Evolutionary conservation across 176 grass and related monocot genomes (phyloP), one percentile per base, ranked within the genome.

Genomic region (Canna indica): DNA sequence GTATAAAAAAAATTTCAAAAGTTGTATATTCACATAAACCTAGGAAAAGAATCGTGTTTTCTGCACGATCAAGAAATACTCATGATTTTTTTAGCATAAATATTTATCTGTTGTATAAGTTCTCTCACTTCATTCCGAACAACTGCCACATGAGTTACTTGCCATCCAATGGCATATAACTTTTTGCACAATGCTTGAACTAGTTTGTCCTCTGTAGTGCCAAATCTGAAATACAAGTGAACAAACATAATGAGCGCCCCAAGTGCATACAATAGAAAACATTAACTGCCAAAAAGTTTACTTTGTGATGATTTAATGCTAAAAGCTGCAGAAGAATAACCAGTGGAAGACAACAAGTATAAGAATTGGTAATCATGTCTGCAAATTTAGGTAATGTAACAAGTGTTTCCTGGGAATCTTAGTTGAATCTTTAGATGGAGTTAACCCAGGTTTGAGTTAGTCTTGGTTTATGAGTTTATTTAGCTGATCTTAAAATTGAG

Each of bases 121-220:
- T 80, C 36, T 64, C 78, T 81, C 87, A 99, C 94, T 80, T 99
- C 89, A 12, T 90, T 99, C 61, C 29, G 80, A 79, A 93, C 86
- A 80, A 93, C 80, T 18, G 74, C 78, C 35, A 90, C 60, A 75
- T 81, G 94, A 67, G 89, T 83, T 85, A 90, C 82, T 80, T 67
- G 81, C 94, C 94, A 99, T 53, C 94, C 94, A 66, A 99, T 90
- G 74, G 78, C 71, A 85, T 83, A 80, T 75, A 99, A 82, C 74
- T 99, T 99, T 83, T 88, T 90, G 80, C 89, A 99, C 69, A 99
- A 87, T 33, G 74, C 78, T 75, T 71, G 47, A 74, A 80, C 73
- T 39, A 99, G 57, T 67, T 93, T 92, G 72, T 99, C 84, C 66
- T 90, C 84, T 70, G 75, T 72, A 64, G 77, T 82, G 64, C 86